Percentiles rank a stretch among this genome's conserved stretches.
Conservation (phyloP, 2,329 filamentous ascomycete species). For the Clonostachys rosea region DNA sequence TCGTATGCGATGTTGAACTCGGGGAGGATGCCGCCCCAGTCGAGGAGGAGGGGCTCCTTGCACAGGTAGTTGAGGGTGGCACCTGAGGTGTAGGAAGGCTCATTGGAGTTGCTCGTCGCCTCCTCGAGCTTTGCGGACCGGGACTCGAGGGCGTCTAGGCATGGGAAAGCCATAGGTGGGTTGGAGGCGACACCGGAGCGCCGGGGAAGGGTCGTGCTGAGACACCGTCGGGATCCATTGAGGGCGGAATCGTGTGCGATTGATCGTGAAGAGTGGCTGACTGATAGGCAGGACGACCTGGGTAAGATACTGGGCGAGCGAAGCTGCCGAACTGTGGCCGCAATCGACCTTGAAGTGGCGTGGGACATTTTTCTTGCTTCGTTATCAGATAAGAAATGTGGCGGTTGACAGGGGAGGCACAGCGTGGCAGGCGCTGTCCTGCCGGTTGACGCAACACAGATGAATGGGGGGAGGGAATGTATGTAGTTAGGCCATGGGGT, state of each 20-base stretch:
- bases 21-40: slow-evolving; percentile 91
- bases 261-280: no score
- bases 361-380: no score
- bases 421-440: no score
- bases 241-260: background rate
- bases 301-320: no score
- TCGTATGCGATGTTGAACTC: slow-evolving; percentile 92
- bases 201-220: slow-evolving; percentile 11
- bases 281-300: no score
- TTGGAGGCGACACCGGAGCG: slow-evolving; percentile 52
- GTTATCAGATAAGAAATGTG: no score
- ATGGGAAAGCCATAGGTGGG: slow-evolving; percentile 84
- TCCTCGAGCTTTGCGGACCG: slow-evolving; percentile 67
- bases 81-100: slow-evolving; percentile 90
- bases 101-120: slow-evolving; percentile 65
- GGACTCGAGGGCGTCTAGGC: slow-evolving; percentile 78
- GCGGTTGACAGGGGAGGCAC: no score
- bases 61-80: slow-evolving; percentile 77
- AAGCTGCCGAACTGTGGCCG: no score
- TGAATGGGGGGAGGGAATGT: no score
- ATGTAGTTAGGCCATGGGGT: no score
- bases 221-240: background rate
- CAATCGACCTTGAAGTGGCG: no score
- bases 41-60: slow-evolving; percentile 69
- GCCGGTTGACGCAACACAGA: no score